Percentiles rank a stretch among this genome's conserved stretches.
Conservation (phyloP, 2,329 filamentous ascomycete species). For the Penicillium expansum region DNA sequence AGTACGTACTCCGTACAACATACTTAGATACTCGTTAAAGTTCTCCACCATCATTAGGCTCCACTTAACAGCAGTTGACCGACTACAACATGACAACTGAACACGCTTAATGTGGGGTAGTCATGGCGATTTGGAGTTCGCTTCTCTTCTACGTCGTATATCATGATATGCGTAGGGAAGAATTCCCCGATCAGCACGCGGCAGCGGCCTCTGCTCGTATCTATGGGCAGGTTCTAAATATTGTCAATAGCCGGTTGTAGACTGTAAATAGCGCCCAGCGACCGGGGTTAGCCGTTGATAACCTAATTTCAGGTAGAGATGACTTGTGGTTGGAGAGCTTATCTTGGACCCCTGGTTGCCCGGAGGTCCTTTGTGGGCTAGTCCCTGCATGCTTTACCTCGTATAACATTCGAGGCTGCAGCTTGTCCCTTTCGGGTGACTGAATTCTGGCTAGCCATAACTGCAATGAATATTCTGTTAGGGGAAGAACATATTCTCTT, state of each 20-base stretch:
- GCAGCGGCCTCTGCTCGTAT: neutral
- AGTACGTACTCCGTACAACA: too few species aligned
- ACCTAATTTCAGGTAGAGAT: constrained; percentile 3
- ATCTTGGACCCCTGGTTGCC: neutral
- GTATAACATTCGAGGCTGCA: neutral
- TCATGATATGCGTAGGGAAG: neutral
- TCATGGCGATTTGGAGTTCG: neutral
- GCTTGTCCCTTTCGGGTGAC: neutral
- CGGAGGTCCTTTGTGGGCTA: neutral
- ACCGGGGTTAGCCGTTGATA: constrained; percentile 15
- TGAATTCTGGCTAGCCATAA: neutral
- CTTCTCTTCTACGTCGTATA: neutral
- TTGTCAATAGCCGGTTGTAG: constrained; percentile 10
- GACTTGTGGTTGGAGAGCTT: neutral
- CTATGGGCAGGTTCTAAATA: neutral
- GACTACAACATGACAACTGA: neutral
- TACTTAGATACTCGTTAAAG: neutral
- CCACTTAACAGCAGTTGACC: neutral
- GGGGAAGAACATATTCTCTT: neutral
- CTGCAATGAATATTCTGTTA: neutral
- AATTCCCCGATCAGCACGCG: neutral
- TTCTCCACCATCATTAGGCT: neutral
- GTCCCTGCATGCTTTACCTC: neutral
- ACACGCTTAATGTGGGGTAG: neutral
- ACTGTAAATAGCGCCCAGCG: neutral